Conservation (phyloP, 768 basidiomycete genomes). For the Phaeotremella skinneri region DNA sequence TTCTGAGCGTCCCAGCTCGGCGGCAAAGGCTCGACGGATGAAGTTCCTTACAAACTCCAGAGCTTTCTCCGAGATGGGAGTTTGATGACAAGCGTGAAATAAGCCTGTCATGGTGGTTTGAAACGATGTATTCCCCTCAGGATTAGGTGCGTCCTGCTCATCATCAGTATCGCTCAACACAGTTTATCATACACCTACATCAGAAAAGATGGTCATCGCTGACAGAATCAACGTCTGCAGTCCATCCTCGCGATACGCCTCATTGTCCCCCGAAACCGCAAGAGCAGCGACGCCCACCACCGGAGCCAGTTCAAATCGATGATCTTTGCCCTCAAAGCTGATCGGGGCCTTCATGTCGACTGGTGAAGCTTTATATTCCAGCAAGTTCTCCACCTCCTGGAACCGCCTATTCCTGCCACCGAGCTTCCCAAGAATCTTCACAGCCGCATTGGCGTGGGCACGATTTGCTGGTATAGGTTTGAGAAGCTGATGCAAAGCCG, state of each 20-base stretch:
- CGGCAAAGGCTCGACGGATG: constrained; percentile 67
- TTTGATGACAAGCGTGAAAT: constrained; percentile 33
- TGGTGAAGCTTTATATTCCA: constrained; percentile 69
- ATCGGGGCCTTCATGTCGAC: constrained; percentile 69
- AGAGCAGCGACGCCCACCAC: constrained; percentile 65
- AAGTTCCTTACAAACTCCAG: constrained; percentile 68
- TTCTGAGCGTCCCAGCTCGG: constrained; percentile 61
- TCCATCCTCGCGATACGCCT: constrained; percentile 53
- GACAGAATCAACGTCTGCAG: constrained; percentile 63
- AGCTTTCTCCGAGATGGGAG: constrained; percentile 57
- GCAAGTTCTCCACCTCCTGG: constrained; percentile 71
- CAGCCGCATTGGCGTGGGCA: constrained; percentile 86
- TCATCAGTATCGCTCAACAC: constrained; percentile 1
- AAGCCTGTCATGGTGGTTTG: constrained; percentile 33
- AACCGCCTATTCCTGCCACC: constrained; percentile 90
- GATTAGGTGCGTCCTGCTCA: constrained; percentile 29
- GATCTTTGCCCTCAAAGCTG: constrained; percentile 66
- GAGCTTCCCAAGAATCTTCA: constrained; percentile 92
- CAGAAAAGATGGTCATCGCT: constrained; percentile 67
- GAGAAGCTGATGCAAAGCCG: constrained; percentile 84
- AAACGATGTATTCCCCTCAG: constrained; percentile 38
- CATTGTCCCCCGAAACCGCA: constrained; percentile 58
- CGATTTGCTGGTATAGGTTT: constrained; percentile 83
- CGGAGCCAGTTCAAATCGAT: constrained; percentile 66
- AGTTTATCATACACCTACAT: constrained; percentile 57